These are phyloP conservation scores for Solanum hybrid DNA, from an alignment of 305 asterid species.

Conservation along the genomic window DNA sequence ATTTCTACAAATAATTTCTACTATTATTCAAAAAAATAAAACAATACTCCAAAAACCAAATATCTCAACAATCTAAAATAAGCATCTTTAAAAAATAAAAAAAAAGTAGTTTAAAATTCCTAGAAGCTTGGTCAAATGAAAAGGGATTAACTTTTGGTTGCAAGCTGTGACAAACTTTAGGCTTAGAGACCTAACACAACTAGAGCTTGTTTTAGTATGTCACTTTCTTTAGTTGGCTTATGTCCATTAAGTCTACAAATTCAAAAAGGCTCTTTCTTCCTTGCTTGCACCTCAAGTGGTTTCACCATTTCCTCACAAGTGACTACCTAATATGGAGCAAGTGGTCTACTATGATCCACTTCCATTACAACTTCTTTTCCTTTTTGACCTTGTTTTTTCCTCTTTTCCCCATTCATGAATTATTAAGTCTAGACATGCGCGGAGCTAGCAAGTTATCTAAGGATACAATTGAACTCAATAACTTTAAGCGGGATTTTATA, in stretches of 20 bases:
- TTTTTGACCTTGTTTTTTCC: not conserved
- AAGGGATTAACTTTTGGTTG: constrained; percentile 12
- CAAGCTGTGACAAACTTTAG: constrained; percentile 28
- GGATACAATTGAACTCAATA: not conserved
- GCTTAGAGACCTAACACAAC: constrained; percentile 15
- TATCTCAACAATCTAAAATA: not conserved
- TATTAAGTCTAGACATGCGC: not conserved
- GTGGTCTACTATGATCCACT: not conserved
- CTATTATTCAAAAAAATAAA: not conserved
- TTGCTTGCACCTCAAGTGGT: not conserved
- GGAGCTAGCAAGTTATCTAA: not conserved
- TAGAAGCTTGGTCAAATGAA: not conserved
- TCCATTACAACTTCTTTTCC: not conserved
- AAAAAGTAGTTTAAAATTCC: not conserved
- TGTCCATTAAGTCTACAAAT: constrained; percentile 7
- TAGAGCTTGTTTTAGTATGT: constrained; percentile 8
- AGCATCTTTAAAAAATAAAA: no score
- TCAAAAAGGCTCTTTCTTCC: not conserved
- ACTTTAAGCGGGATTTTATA: not conserved
- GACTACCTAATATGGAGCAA: not conserved
- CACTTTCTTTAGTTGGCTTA: constrained; percentile 15
- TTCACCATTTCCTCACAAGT: not conserved
- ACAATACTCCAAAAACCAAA: not conserved
- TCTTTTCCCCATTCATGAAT: not conserved
- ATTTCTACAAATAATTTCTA: not conserved